Conservation (phyloP, 495 filamentous ascomycete genomes). For the Polyplosphaeria fusca region DNA sequence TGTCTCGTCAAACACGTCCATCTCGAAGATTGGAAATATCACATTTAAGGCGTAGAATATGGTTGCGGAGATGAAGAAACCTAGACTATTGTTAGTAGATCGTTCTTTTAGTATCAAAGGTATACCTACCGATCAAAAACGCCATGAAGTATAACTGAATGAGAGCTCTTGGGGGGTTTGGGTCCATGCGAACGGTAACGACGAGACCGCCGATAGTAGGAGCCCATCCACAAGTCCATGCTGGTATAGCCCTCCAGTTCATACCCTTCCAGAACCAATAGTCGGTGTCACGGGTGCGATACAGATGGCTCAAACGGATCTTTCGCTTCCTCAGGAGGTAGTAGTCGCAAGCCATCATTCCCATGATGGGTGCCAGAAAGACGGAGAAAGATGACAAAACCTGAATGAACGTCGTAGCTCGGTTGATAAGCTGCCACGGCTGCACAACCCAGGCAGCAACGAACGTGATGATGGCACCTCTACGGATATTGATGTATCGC, state of each 20-base stretch:
- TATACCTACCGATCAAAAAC: constrained; percentile 39
- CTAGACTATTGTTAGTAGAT: constrained; percentile 14
- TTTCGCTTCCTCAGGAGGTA: constrained; percentile 37
- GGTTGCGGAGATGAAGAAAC: constrained; percentile 39
- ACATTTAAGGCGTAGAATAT: constrained; percentile 37
- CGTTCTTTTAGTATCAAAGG: background rate
- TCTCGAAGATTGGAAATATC: constrained; percentile 36
- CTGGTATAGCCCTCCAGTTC: constrained; percentile 39
- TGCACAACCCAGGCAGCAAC: constrained; percentile 49
- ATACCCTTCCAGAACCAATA: constrained; percentile 43
- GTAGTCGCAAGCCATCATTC: constrained; percentile 44
- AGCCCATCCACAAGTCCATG: constrained; percentile 41
- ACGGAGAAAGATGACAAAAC: constrained; percentile 51
- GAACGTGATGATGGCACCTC: constrained; percentile 46
- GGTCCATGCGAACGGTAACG: constrained; percentile 32
- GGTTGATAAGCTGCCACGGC: constrained; percentile 53
- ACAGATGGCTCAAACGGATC: constrained; percentile 39
- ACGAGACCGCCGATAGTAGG: constrained; percentile 40
- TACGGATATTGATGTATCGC: constrained; percentile 51
- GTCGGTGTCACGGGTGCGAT: constrained; percentile 26
- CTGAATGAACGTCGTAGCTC: constrained; percentile 49
- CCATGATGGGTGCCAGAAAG: constrained; percentile 48
- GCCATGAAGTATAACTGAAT: constrained; percentile 42
- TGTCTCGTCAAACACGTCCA: constrained; percentile 34
- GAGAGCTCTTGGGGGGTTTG: constrained; percentile 33